These are phyloP conservation scores for Sporothrix pseudoabietina DNA, from an alignment of 2,329 filamentous ascomycete genomes.

Conservation along the genomic window DNA sequence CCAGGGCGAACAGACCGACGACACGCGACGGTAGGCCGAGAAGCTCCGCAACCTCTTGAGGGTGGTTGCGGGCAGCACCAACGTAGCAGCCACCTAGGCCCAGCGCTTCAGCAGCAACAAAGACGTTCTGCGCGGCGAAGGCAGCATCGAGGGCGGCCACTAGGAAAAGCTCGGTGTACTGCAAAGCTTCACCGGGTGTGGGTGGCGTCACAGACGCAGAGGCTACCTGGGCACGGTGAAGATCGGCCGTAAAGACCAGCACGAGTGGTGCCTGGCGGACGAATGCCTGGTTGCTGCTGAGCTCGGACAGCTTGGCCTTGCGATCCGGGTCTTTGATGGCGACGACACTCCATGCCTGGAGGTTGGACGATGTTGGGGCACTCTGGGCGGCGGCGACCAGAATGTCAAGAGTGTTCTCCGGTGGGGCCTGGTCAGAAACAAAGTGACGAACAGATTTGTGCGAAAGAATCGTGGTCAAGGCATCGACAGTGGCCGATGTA, in stretches of 20 bases:
- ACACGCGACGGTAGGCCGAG: conserved; percentile 40
- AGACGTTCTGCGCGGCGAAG: conserved; percentile 41
- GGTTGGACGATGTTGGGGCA: conserved; percentile 42
- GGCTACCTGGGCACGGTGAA: conserved; percentile 38
- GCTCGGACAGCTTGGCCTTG: conserved; percentile 38
- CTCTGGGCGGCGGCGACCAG: conserved; percentile 42
- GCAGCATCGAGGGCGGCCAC: conserved; percentile 41
- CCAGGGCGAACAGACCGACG: conserved; percentile 41
- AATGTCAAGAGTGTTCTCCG: conserved; percentile 38
- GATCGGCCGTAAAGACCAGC: conserved; percentile 42
- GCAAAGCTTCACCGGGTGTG: conserved; percentile 35
- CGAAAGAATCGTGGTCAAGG: conserved; percentile 37
- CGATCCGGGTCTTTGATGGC: conserved; percentile 38
- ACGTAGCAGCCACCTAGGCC: conserved; percentile 42
- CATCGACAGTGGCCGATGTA: neutral
- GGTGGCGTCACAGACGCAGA: conserved; percentile 27
- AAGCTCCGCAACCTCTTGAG: conserved; percentile 38
- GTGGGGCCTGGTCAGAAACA: conserved; percentile 34
- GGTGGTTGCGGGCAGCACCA: conserved; percentile 40
- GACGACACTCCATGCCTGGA: conserved; percentile 43
- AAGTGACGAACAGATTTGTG: conserved; percentile 41
- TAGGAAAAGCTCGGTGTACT: conserved; percentile 42
- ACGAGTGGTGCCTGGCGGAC: conserved; percentile 41
- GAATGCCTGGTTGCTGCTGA: conserved; percentile 41
- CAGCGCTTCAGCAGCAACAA: conserved; percentile 40